Evolutionary conservation across 2,329 filamentous ascomycete species (phyloP), one percentile per base, ranked within the genome.

Genomic region (Fusarium liriodendri): DNA sequence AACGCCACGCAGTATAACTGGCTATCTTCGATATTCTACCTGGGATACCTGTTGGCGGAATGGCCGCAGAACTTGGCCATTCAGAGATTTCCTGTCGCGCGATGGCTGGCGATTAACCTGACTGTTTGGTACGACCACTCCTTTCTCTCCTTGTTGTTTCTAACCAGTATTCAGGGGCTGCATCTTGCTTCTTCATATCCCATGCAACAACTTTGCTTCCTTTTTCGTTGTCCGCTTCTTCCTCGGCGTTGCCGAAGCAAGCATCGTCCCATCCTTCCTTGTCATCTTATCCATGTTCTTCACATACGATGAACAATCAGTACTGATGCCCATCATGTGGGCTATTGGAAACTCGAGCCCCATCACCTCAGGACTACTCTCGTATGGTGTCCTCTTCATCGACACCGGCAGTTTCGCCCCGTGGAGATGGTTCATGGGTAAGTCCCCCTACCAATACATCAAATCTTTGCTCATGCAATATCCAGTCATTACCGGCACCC

Each of bases 201-300:
- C 57, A 9, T 60, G 57, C 37, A 60, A 45, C 37, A 60, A 42
- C 57, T 60, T 60, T 42, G 57, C 37, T 18, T 60, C 57, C 6
- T 60, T 60, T n/a, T 60, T 60, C 9, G 37, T 60, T 5, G 57
- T 60, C 18, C 57, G 57, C 18, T 60, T 60, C 37, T 60, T 60
- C 8, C 57, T 60, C 4, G 57, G 57, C 2, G 16, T 60, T 3
- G 57, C 57, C 1, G 57, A 60, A 9, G 57, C 57, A 60, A 42
- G 57, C 25, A 60, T 60, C 11, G 57, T 60, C 8, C 57, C 57
- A 20, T 60, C 57, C 0, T 60, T 60, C 37, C 25, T 60, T 18
- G 57, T 60, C 57, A 60, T 60, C 5, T 9, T 60, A 27, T 60
- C 57, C 16, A 60, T 60, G 57, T 60, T 60, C 57, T 60, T 60